Base-by-base conservation (phyloP, 2,329 filamentous ascomycete genomes). In the Claviceps citrina region DNA sequence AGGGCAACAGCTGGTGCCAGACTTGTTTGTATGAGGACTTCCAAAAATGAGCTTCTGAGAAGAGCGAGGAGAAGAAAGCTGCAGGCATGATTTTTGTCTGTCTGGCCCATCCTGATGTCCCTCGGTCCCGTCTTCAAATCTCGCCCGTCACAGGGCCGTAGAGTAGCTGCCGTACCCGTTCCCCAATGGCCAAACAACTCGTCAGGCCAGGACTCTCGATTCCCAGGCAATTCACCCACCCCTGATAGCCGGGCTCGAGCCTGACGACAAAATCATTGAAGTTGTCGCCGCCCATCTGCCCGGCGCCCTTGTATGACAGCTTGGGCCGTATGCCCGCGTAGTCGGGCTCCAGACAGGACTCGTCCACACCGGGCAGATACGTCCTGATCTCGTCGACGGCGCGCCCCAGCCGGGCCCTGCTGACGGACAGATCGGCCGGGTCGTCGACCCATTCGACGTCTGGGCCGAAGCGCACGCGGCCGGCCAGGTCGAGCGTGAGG, bases 191-290 rank as follows among this genome's bases (percentile, higher is more conserved):
- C 62, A 96, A 62, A 50, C 72, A 76, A 57, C 84, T 91, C 35
- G 89, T 96, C 58, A 96, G 62, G 4, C 89, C 89, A 0, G 89
- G 89, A 59, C 84, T 93, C 66, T 96, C 89, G 49, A 95, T 95
- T 0, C 86, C 89, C 50, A 96, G 55, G 48, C 96, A 56, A 64
- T 95, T 95, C 7, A 96, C 71, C 71, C 89, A 95, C 2, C 84
- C 87, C 2, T 72, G 63, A 51, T 74, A 86, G 0, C 82, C 86
- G 1, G 84, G 72, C 59, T 94, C 87, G 49, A 71, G 74, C 44
- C 69, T 61, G 34, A 98, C 80, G 13, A 84, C 67, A 55, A 98
- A 96, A 57, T 98, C 91, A 45, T 81, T 69, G 53, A 93, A 93
- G 0, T 73, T 78, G 46, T 73, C 72, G 16, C 72, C 72, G 16